Base-by-base conservation (phyloP, 805 yeast genomes). In the Vanderwaltozyma polyspora region DNA sequence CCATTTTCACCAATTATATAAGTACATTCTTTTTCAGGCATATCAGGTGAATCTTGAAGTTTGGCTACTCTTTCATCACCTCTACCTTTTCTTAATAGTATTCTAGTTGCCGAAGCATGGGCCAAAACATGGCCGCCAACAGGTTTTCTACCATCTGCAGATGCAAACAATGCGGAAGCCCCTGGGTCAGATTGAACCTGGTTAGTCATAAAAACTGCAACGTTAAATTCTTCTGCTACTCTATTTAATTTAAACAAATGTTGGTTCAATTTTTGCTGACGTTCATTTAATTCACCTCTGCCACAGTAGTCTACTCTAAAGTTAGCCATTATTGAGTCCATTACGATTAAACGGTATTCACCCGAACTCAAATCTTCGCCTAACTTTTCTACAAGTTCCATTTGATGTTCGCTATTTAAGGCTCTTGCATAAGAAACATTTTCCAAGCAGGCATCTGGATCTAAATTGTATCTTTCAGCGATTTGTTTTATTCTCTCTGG, bases 171-270 rank as follows among this genome's bases (percentile, higher is more conserved):
- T 1, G 86, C 78, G 44, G 78, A 72, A 1, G 89, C 91, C 40
- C 86, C 89, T 5, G 86, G 89, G 52, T 81, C 89, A 6, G 86
- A 80, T 42, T 80, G 89, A 12, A 80, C 86, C 52, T 80, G 89
- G 45, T 80, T 80, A 1, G 78, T 73, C 61, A 80, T 70, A 35
- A 80, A 76, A 0, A 80, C 80, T 0, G 89, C 89, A 33, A 79
- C 65, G 34, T 83, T 83, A 55, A 74, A 80, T 49, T 80, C 89
- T 49, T 80, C 89, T 0, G 87, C 81, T 34, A 79, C 59, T 44
- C 86, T 62, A 37, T 64, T 68, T 33, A 72, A 52, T 37, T 65
- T 62, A 6, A 70, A 63, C 23, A 73, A 54, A 57, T 72, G 76
- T 39, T 72, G 78, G 36, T 72, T 72, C 30, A 73, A 71, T 53